Percentiles rank a stretch among this genome's conserved stretches.
Conservation (phyloP, 2,329 filamentous ascomycete genomes). For the Colletotrichum sidae region DNA sequence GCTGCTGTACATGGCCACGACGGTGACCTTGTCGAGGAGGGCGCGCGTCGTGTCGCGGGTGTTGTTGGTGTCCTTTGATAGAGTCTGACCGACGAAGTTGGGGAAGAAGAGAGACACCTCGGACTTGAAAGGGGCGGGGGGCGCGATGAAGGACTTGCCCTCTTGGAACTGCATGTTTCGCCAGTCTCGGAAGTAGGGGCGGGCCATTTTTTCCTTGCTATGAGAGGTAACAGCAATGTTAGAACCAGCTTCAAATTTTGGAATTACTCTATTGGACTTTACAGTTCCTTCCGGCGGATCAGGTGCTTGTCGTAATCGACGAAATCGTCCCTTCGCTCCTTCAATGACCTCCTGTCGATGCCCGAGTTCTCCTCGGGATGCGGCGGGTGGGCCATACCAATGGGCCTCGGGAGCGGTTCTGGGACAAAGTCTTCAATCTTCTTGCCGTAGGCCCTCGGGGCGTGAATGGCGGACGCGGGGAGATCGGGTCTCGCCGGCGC, state of each 20-base stretch:
- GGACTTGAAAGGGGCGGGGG: constrained; percentile 83
- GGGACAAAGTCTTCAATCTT: constrained; percentile 67
- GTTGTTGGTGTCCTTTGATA: constrained; percentile 66
- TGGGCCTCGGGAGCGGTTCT: constrained; percentile 75
- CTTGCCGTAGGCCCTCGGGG: constrained; percentile 70
- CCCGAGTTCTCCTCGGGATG: constrained; percentile 84
- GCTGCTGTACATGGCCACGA: constrained; percentile 86
- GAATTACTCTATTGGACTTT: constrained; percentile 42
- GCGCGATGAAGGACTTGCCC: constrained; percentile 92
- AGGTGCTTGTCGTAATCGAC: constrained; percentile 88
- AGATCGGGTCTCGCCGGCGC: constrained; percentile 51
- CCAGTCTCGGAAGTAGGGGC: constrained; percentile 97
- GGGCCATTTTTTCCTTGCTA: constrained; percentile 80
- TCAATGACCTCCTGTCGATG: constrained; percentile 73
- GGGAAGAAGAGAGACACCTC: constrained; percentile 92
- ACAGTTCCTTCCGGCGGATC: constrained; percentile 80
- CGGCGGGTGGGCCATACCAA: constrained; percentile 83
- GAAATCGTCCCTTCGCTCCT: constrained; percentile 81
- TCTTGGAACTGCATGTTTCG: constrained; percentile 83
- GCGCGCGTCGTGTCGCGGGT: constrained; percentile 79
- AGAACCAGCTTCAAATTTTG: not conserved
- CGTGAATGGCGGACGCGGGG: constrained; percentile 63
- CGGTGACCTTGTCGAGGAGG: constrained; percentile 77
- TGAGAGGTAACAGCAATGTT: constrained; percentile 20
- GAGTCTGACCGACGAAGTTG: constrained; percentile 85